Base-by-base conservation (phyloP, 495 filamentous ascomycete genomes). In the Podospora appendiculata region DNA sequence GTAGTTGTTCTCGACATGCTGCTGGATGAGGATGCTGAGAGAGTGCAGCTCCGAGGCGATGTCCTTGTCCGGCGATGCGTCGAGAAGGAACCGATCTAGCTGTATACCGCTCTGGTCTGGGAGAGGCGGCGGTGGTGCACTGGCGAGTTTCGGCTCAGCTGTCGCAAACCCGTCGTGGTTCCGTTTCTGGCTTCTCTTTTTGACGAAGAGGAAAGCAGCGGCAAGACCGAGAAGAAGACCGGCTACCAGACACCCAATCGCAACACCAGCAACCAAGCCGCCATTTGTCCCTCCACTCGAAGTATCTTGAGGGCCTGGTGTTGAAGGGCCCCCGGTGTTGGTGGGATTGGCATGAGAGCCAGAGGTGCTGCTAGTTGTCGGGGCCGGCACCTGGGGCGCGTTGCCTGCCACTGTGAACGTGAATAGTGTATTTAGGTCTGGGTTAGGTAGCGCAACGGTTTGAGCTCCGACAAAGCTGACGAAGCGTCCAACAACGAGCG, bases 1-100 rank as follows among this genome's bases (percentile, higher is more conserved):
- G 46, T 70, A 71, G 45, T 68, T 51, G 54, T 54, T 63, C 41
- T 71, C 62, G 45, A 63, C 65, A 43, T 71, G 68, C 40, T 62
- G 54, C 46, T 61, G 59, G 34, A 69, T 56, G 18, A 69, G 55
- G 7, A 61, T 49, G 14, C 54, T 51, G 18, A 68, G 53, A 6
- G 63, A 53, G 32, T 41, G 50, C 17, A 69, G 58, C 50, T 71
- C 68, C 18, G 42, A 47, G 17, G 57, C 47, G 36, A 69, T 58
- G 25, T 62, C 61, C 8, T 53, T 50, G 52, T 69, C 61, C 1
- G 68, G 50, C 6, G 50, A 58, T n/a, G 64, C 35, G 19, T 63
- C 62, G 32, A 68, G 57, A 14, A 69, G 63, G 44, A 61, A 68
- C 33, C 61, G 54, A 38, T 58, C 51, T 8, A 68, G 53, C 39